Percentiles rank a stretch among this genome's conserved stretches.
phyloP scores from a whole-genome alignment of 1,139 yeast species.

The Insectozyma bohioensis region DNA sequence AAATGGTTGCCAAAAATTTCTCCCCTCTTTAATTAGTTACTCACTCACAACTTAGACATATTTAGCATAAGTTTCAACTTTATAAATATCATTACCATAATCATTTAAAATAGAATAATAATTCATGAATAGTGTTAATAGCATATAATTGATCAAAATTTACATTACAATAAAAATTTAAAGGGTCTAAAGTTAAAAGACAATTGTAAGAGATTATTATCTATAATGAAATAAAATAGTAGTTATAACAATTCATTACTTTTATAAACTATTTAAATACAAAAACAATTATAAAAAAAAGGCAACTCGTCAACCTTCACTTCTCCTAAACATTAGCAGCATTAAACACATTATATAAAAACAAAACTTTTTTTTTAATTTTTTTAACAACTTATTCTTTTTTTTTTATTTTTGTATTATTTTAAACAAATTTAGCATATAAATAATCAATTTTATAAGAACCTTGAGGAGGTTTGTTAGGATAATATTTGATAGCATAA shows the following conservation, averaged over 20 bases:
- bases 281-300: too few relatives aligned
- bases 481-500: constrained; percentile 23
- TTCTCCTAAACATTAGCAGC: too few relatives aligned
- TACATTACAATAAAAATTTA: not conserved
- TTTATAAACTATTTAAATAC: not conserved
- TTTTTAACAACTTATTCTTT: too few relatives aligned
- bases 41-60: not conserved
- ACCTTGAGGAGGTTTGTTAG: constrained; percentile 1
- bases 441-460: constrained; percentile 2
- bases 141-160: constrained; percentile 33
- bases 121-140: constrained; percentile 39
- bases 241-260: too few relatives aligned
- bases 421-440: constrained; percentile 18
- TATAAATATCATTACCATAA: not conserved
- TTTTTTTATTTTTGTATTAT: too few relatives aligned
- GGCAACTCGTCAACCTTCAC: constrained; percentile 5
- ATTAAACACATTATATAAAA: too few relatives aligned
- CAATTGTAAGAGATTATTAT: constrained; percentile 1
- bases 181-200: not conserved
- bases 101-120: constrained; percentile 38
- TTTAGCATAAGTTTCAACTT: constrained; percentile 4
- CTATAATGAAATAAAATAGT: not conserved
- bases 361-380: too few relatives aligned
- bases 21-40: not conserved
- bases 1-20: constrained; percentile 8